Base-by-base conservation (phyloP, 345 rosid species). In the Rhizophora apiculata region DNA sequence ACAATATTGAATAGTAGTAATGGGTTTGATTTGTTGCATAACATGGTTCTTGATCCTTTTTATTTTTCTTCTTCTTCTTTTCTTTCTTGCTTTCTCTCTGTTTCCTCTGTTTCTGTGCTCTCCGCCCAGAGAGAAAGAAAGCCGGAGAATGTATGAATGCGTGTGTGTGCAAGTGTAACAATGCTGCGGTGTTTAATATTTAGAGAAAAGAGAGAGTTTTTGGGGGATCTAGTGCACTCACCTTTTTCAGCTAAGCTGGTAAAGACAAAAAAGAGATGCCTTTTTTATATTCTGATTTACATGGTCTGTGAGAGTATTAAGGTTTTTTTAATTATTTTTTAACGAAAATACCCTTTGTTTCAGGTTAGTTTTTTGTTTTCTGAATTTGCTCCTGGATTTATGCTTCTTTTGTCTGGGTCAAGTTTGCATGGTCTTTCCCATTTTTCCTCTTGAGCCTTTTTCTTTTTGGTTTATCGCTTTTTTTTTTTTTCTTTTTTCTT, bases 1-100 rank as follows among this genome's bases (percentile, higher is more conserved):
- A 39, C 39, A 43, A 72, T 71, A 52, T 62, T 53, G 30, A 67
- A 19, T 51, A 72, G 36, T 22, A 30, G 30, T 16, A 65, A 60
- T 8, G 31, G 63, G 18, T 30, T 63, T 68, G 69, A 58, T 63
- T 20, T 56, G 37, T 37, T 8, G 8, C 24, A 59, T 5, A 10
- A 49, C 61, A 72, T 63, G 39, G 63, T 59, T 19, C 22, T 24
- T 30, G 31, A 24, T 36, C 10, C 31, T 55, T 11, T 26, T 39
- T 4, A 4, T 1, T 29, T 48, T 15, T 16, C 6, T 39, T 7
- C 11, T 8, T 24, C 39, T 24, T 24, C 26, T n/a, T 22, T 20
- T 21, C 55, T 62, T 18, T 15, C 19, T 31, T 61, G 67, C n/a
- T 58, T 16, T 21, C 16, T 21, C 24, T 24, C 24, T 24, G 24